Percentiles rank a stretch among this genome's conserved stretches.
phyloP scores from a whole-genome alignment of 352 stramenopile species.

The Pythium volutum region DNA sequence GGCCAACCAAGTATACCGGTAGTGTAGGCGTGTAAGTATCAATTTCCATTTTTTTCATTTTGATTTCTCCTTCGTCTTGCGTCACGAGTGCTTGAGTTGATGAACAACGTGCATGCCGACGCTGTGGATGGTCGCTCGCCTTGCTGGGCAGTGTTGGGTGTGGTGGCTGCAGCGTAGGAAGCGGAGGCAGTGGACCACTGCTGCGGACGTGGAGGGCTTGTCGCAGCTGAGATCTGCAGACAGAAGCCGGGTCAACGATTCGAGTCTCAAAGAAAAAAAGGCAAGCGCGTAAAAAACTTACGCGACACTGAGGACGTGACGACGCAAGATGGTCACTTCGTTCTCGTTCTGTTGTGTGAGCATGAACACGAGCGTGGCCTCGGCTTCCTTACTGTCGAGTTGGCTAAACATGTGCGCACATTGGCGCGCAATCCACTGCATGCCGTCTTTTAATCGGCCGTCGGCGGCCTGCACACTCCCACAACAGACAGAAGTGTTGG shows the following conservation, averaged over 20 bases:
- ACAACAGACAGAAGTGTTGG: no score
- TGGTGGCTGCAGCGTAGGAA: constrained; percentile 6
- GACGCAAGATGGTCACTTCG: constrained; percentile 5
- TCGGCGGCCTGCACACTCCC: constrained; percentile 38
- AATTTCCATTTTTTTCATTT: background rate
- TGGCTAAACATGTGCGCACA: constrained; percentile 62
- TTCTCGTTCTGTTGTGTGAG: constrained; percentile 36
- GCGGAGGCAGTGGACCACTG: background rate
- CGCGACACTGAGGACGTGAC: constrained; percentile 2
- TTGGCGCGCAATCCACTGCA: constrained; percentile 54
- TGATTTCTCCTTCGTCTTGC: background rate
- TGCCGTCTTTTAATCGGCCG: constrained; percentile 36
- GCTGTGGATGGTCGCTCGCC: background rate
- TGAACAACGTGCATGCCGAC: constrained; percentile 3
- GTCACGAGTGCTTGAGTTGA: background rate
- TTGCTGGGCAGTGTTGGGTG: background rate
- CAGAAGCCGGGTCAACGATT: background rate
- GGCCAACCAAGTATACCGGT: background rate
- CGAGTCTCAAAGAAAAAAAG: background rate
- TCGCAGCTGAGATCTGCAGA: constrained; percentile 2
- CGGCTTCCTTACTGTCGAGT: constrained; percentile 52
- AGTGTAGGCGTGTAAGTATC: constrained; percentile 2
- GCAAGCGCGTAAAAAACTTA: background rate
- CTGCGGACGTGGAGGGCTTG: background rate
- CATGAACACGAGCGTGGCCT: constrained; percentile 36